Evolutionary conservation across 176 grass and related monocot species (phyloP).

Genomic region (Oryza longistaminata): DNA sequence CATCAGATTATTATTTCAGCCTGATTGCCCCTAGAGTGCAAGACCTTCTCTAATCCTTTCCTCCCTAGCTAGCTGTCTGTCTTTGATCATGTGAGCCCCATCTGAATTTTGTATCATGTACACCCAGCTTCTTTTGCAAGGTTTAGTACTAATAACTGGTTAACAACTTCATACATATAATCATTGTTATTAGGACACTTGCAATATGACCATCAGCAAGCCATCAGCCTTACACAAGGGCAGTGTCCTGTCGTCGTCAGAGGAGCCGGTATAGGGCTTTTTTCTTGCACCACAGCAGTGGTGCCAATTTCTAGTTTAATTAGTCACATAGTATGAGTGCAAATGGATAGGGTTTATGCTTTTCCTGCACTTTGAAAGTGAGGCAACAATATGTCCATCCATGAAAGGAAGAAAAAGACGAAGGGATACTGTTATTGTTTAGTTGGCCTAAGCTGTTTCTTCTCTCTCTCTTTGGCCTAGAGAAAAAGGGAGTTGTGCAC

Average conservation of each 20-base stretch:
- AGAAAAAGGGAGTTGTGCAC: neutral
- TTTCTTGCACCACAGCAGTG: slow-evolving; percentile 10
- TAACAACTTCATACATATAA: neutral
- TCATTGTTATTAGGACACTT: neutral
- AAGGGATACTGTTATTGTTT: slow-evolving; percentile 6
- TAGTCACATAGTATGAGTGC: neutral
- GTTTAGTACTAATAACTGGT: neutral
- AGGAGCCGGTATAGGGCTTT: neutral
- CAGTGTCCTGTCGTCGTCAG: slow-evolving; percentile 25
- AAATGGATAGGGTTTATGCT: slow-evolving; percentile 32
- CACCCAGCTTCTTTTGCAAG: neutral
- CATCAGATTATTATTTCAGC: neutral
- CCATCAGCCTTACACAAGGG: slow-evolving; percentile 34
- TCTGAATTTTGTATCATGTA: neutral
- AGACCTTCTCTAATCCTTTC: neutral
- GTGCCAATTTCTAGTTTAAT: slow-evolving; percentile 48
- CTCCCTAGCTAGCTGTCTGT: neutral
- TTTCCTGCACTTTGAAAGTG: slow-evolving; percentile 34
- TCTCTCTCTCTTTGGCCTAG: neutral
- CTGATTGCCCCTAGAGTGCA: neutral
- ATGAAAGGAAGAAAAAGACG: neutral
- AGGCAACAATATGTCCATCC: slow-evolving; percentile 20
- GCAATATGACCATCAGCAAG: slow-evolving; percentile 32
- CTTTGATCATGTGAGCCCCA: neutral
- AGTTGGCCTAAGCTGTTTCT: neutral